Evolutionary conservation across 2,329 filamentous ascomycete species (phyloP).

Genomic region (Dryadomyces sulphureus): DNA sequence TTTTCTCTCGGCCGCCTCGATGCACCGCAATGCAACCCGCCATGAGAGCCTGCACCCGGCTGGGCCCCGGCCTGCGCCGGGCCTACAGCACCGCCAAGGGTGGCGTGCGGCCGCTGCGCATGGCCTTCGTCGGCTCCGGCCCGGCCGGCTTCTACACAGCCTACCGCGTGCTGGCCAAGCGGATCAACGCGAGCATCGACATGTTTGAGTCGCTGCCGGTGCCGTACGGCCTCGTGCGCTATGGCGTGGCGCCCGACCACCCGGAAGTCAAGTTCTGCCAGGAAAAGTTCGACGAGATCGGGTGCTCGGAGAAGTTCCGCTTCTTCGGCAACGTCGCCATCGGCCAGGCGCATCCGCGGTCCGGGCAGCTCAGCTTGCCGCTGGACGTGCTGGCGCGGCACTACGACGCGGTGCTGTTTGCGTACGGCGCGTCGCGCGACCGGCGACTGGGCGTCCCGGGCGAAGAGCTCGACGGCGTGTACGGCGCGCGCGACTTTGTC

Average conservation of each 20-base stretch:
- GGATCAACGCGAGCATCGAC: constrained; percentile 61
- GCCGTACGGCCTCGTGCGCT: constrained; percentile 82
- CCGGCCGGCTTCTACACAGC: constrained; percentile 94
- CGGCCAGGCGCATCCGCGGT: constrained; percentile 28
- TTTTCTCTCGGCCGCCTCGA: too few relatives aligned
- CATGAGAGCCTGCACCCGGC: constrained; percentile 3
- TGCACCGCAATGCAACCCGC: constrained; percentile 3
- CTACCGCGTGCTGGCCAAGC: constrained; percentile 68
- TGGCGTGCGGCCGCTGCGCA: constrained; percentile 34
- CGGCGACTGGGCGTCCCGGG: constrained; percentile 64
- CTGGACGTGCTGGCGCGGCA: constrained; percentile 57
- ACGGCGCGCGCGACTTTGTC: constrained; percentile 84
- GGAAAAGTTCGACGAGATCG: constrained; percentile 84
- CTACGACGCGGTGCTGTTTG: constrained; percentile 85
- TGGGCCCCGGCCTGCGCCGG: not conserved
- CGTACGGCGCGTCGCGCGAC: constrained; percentile 83
- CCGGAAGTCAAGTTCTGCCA: constrained; percentile 99
- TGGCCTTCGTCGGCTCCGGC: constrained; percentile 85
- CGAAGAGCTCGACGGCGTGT: constrained; percentile 62
- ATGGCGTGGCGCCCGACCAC: constrained; percentile 95
- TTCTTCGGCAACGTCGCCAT: constrained; percentile 85
- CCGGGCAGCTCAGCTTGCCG: constrained; percentile 41
- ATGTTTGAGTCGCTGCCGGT: constrained; percentile 95
- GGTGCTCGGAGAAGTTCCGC: constrained; percentile 65
- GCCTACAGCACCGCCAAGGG: not conserved